phyloP scores from a whole-genome alignment of 441 rosid genomes.

The Isatis lusitanica region DNA sequence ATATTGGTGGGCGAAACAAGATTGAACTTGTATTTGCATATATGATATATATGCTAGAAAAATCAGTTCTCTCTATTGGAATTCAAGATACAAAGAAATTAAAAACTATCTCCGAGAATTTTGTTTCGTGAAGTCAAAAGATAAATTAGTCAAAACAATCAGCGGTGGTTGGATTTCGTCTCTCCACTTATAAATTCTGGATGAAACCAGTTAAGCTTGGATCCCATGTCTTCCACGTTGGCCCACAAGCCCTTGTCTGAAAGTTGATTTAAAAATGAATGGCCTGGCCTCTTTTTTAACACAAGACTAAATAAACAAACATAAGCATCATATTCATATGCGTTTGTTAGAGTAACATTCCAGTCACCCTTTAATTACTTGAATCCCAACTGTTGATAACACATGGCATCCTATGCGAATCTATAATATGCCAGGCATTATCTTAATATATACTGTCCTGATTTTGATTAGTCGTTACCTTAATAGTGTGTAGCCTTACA shows the following conservation, averaged over 20 bases:
- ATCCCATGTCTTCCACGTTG: background rate
- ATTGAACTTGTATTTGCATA: background rate
- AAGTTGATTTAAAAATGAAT: background rate
- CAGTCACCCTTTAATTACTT: background rate
- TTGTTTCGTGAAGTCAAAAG: background rate
- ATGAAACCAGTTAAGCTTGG: background rate
- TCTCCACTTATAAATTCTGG: background rate
- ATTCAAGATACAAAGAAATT: background rate
- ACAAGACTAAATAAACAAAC: background rate
- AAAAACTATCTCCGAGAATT: background rate
- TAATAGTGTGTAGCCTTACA: background rate
- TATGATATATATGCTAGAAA: background rate
- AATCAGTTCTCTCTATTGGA: background rate
- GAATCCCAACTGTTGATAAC: background rate
- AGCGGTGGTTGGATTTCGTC: background rate
- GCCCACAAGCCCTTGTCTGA: background rate
- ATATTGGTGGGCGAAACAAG: background rate
- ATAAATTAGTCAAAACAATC: background rate
- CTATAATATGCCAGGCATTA: background rate
- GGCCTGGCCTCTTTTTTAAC: background rate
- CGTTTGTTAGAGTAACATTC: background rate
- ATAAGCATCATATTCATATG: background rate
- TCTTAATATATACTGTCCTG: background rate
- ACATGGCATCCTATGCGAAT: slow-evolving; percentile 12
- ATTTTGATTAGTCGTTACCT: background rate